These are phyloP conservation scores for Tetradesmus lagerheimii DNA, from an alignment of 139 green algal genomes.

Conservation along the genomic window DNA sequence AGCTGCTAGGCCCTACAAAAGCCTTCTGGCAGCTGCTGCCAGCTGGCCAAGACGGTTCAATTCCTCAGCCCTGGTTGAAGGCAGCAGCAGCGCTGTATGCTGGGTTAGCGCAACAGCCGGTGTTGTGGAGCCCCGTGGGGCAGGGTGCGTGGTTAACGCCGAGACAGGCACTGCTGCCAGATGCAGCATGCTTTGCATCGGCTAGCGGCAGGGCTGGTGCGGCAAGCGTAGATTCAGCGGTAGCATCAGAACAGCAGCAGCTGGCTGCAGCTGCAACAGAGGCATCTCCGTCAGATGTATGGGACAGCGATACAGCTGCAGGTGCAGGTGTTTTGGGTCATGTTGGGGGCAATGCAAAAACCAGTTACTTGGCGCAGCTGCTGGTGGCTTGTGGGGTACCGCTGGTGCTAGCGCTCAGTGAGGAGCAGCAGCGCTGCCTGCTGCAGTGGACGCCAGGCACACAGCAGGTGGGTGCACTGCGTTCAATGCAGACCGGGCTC, in stretches of 20 bases:
- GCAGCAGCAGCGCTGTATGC: not conserved
- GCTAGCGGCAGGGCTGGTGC: not conserved
- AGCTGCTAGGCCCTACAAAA: conserved; percentile 48
- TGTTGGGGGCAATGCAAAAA: not conserved
- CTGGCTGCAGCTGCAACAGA: not conserved
- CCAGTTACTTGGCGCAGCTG: conserved; percentile 28
- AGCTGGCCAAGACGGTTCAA: not conserved
- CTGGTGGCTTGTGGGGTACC: conserved; percentile 20
- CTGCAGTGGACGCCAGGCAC: conserved; percentile 16
- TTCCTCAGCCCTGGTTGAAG: conserved; percentile 22
- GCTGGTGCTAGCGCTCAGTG: conserved; percentile 12
- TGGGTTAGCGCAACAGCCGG: not conserved
- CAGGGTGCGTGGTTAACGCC: conserved; percentile 45
- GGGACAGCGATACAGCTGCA: not conserved
- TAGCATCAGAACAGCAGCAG: not conserved
- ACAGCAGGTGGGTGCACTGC: too few species aligned
- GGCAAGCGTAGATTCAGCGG: not conserved
- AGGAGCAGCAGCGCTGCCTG: conserved; percentile 39
- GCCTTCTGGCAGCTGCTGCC: conserved; percentile 36
- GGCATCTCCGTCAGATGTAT: not conserved
- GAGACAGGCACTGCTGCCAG: conserved; percentile 42
- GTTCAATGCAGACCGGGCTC: too few species aligned
- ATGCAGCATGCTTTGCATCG: conserved; percentile 32
- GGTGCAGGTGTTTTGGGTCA: not conserved
- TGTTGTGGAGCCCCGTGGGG: conserved; percentile 33